Base-by-base conservation (phyloP, 148 eudicot species). In the Nepenthes mirabilis region DNA sequence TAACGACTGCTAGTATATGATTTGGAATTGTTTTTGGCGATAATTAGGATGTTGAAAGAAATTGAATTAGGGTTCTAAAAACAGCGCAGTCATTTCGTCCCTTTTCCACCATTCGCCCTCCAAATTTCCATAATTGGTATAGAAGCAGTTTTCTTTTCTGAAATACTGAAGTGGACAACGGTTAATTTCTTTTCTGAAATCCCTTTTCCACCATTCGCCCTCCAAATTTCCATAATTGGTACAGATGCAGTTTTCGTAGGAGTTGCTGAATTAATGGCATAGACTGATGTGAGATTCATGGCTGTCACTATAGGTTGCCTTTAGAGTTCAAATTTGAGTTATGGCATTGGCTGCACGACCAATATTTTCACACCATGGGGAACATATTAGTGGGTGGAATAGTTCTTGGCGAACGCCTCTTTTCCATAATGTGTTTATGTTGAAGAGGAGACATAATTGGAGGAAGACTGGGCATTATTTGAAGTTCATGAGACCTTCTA, bases 301-400 rank as follows among this genome's bases (percentile, higher is more conserved):
- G 5, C 58, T 55, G 34, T 5, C 58, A 9, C 1, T 11, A 8
- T 74, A 75, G 77, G 77, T 70, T 55, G 68, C 65, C 51, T 49
- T 50, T 50, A n/a, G 66, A 56, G 52, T 62, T 36, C 57, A 33
- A 59, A n/a, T 33, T 37, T 68, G 65, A 59, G 52, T 9, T 43
- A 77, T 81, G 85, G 78, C 77, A 47, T 62, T 69, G 64, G 50
- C 66, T 34, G 48, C 68, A 9, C 77, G 78, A 67, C 69, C 88
- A 33, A 66, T 75, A 33, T 67, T 69, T 14, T 68, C 82, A 64
- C 77, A 80, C 47, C 77, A 58, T 56, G 76, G 74, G 55, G 88
- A 73, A 56, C 73, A 67, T 64, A 56, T 59, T 32, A 65, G 58
- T 34, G 54, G 64, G 14, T 52, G 59, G 52, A 52, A 40, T 57